Percentiles rank a stretch among this genome's conserved stretches.
phyloP scores from a whole-genome alignment of 805 yeast species.

The Kluyveromyces nonfermentans region DNA sequence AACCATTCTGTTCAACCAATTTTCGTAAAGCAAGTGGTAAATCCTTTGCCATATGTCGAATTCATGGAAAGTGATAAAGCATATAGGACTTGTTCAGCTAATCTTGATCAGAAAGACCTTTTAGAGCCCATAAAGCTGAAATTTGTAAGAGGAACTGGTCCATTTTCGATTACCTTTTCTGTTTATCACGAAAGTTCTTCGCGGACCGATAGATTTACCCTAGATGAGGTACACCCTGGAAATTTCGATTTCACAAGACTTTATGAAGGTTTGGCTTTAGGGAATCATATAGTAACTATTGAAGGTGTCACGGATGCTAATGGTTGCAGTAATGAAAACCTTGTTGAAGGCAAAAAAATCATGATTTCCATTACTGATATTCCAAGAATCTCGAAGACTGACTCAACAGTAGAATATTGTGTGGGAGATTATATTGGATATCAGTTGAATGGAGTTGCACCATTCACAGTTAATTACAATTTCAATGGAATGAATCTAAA shows the following conservation, averaged over 20 bases:
- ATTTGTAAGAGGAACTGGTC: slow-evolving; percentile 46
- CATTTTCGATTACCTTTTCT: slow-evolving; percentile 49
- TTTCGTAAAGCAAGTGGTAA: slow-evolving; percentile 42
- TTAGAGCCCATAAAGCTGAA: slow-evolving; percentile 46
- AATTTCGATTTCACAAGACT: slow-evolving; percentile 34
- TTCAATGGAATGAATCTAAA: slow-evolving; percentile 56
- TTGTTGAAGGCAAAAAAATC: slow-evolving; percentile 36
- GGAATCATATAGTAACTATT: slow-evolving; percentile 56
- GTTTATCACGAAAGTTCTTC: slow-evolving; percentile 55
- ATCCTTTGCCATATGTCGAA: slow-evolving; percentile 49
- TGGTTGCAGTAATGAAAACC: slow-evolving; percentile 51
- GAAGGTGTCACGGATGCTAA: slow-evolving; percentile 52
- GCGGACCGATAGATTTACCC: slow-evolving; percentile 36
- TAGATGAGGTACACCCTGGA: slow-evolving; percentile 35
- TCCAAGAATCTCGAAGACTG: slow-evolving; percentile 51
- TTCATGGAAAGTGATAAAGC: slow-evolving; percentile 41
- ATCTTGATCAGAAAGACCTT: slow-evolving; percentile 26
- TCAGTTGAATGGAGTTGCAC: slow-evolving; percentile 67
- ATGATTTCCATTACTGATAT: slow-evolving; percentile 62
- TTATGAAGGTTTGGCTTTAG: slow-evolving; percentile 50
- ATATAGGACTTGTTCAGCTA: slow-evolving; percentile 41
- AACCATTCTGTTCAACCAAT: slow-evolving; percentile 28
- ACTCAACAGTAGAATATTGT: slow-evolving; percentile 51
- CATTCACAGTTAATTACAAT: slow-evolving; percentile 64
- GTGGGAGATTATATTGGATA: slow-evolving; percentile 86